Evolutionary conservation across 176 grass and related monocot genomes (phyloP), one percentile per base, ranked within the genome.

Genomic region (Dendrocalamus sinicus): DNA sequence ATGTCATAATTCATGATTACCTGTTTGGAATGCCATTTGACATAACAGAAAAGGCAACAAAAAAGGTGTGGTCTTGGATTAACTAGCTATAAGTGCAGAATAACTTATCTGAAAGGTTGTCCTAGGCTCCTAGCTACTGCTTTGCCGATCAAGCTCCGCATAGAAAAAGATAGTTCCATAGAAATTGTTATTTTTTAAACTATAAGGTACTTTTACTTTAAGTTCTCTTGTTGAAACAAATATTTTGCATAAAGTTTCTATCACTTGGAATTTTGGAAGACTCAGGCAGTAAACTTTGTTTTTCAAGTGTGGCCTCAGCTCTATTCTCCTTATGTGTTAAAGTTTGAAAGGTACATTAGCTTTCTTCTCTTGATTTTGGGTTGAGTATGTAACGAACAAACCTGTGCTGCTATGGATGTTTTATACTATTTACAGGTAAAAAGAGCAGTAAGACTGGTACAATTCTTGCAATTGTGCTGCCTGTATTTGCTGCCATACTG

Each of bases 381-480:
- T 32, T 32, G 30, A 32, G 15, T 9, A 3, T 71, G 1, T 46
- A 45, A 23, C 1, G 0, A 20, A 46, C 5, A 23, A 46, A 41
- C 41, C 3, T 71, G 7, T 46, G 22, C 39, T 44, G 3, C 22
- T 70, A 43, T 12, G 9, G 39, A 68, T 68, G 44, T 40, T 35
- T 14, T 41, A 43, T 70, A 43, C 19, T 28, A 30, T 61, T 55
- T 89, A 46, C 81, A 89, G 87, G 75, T 24, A 83, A 20, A 62
- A 67, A 79, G 67, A 79, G 47, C 19, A 80, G 53, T 3, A 41
- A 39, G 13, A 65, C 81, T 11, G 50, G 17, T 80, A 67, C 22
- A 47, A 67, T 79, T 79, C 59, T 89, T 80, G 87, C 67, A 73
- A 57, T 89, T 79, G 81, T 57, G 24, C 5, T 89, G 43, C 81